phyloP scores from a whole-genome alignment of 2,329 filamentous ascomycete species.

The Paraphoma chrysanthemicola region DNA sequence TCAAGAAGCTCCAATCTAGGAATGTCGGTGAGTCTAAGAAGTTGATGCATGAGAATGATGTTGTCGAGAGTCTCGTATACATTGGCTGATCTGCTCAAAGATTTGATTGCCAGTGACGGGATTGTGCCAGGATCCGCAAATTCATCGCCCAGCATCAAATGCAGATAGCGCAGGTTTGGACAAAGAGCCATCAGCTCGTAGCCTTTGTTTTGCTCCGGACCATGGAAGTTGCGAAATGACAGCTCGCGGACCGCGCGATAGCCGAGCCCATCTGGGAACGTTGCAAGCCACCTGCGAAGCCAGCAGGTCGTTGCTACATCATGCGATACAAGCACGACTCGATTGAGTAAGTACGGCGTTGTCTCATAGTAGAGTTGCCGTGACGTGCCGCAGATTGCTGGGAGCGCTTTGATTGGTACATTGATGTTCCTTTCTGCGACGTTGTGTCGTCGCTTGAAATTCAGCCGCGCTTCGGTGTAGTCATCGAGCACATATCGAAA shows the following conservation, averaged over 20 bases:
- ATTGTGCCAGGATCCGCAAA: constrained; percentile 4
- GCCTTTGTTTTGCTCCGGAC: constrained; percentile 11
- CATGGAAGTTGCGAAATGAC: constrained; percentile 14
- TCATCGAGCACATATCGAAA: constrained; percentile 1
- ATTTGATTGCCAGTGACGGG: constrained; percentile 4
- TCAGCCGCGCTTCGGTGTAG: background rate
- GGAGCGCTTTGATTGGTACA: background rate
- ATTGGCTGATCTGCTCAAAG: constrained; percentile 6
- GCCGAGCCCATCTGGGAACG: constrained; percentile 1
- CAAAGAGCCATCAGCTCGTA: constrained; percentile 6
- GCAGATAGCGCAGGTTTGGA: constrained; percentile 4
- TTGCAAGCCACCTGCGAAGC: constrained; percentile 11
- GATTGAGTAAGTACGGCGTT: constrained; percentile 1
- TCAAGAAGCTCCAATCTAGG: constrained; percentile 4
- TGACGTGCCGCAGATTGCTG: constrained; percentile 5
- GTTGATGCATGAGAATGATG: constrained; percentile 10
- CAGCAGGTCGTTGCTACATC: constrained; percentile 9
- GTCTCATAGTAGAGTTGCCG: constrained; percentile 10
- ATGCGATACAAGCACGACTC: background rate
- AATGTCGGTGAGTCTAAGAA: constrained; percentile 1
- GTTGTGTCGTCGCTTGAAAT: background rate
- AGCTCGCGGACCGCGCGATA: constrained; percentile 6
- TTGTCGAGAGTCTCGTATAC: constrained; percentile 13
- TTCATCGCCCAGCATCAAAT: constrained; percentile 11
- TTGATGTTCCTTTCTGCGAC: background rate